These are phyloP conservation scores for Trichoderma orchidacearum DNA, from an alignment of 495 filamentous ascomycete species.

Conservation along the genomic window DNA sequence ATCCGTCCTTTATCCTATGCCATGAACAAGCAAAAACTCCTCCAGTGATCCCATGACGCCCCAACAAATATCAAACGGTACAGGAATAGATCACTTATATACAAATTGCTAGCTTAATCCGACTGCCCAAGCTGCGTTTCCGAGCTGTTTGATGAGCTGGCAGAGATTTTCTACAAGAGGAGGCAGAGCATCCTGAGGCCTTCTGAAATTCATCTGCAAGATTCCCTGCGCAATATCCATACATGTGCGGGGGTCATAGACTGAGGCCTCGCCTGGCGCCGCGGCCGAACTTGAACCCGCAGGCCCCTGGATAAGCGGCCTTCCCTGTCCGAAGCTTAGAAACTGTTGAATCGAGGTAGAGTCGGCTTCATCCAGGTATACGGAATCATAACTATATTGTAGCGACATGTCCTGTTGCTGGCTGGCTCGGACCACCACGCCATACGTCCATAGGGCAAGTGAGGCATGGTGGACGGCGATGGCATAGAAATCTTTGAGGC, in stretches of 20 bases:
- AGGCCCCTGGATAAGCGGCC: constrained; percentile 24
- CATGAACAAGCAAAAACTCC: too few relatives aligned
- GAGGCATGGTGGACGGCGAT: constrained; percentile 47
- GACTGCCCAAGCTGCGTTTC: constrained; percentile 23
- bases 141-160: constrained; percentile 39
- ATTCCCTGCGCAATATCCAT: constrained; percentile 34
- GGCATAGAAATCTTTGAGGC: constrained; percentile 44
- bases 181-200: constrained; percentile 53
- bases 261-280: constrained; percentile 6
- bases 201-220: constrained; percentile 42
- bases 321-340: constrained; percentile 29
- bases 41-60: too few relatives aligned
- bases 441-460: constrained; percentile 47
- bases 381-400: constrained; percentile 10
- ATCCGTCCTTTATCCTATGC: too few relatives aligned
- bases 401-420: constrained; percentile 2
- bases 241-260: constrained; percentile 29
- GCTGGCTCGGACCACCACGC: constrained; percentile 26
- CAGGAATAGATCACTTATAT: too few relatives aligned
- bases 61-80: too few relatives aligned
- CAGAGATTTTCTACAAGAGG: constrained; percentile 51
- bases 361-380: constrained; percentile 37
- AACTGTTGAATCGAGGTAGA: constrained; percentile 29
- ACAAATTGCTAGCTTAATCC: constrained; percentile 12
- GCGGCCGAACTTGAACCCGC: not conserved